Conservation (phyloP, 495 filamentous ascomycete species). For the Penicillium atrosanguineum region DNA sequence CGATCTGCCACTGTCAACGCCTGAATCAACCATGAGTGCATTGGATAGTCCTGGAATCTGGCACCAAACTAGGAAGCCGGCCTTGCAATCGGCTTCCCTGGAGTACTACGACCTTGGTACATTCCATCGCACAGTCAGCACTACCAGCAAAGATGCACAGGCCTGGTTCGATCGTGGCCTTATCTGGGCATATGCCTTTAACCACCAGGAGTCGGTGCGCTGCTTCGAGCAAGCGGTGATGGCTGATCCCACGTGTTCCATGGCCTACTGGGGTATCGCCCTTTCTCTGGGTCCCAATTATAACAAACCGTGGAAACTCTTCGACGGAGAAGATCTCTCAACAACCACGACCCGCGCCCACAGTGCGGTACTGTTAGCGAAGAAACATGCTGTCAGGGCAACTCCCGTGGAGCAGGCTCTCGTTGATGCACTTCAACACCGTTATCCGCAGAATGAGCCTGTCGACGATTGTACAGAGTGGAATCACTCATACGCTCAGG, state of each 20-base stretch:
- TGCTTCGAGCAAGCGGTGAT: conserved; percentile 60
- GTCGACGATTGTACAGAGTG: conserved; percentile 46
- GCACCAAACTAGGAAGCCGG: conserved; percentile 8
- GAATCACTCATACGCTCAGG: conserved; percentile 57
- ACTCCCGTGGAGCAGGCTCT: conserved; percentile 54
- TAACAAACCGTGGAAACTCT: conserved; percentile 69
- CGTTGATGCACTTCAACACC: conserved; percentile 51
- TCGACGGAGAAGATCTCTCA: conserved; percentile 57
- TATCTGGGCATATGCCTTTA: conserved; percentile 64
- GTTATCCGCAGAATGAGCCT: conserved; percentile 49
- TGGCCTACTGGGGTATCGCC: conserved; percentile 68
- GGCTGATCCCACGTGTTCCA: conserved; percentile 51
- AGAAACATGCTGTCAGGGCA: conserved; percentile 22
- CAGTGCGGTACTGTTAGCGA: conserved; percentile 41
- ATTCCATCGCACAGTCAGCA: conserved; percentile 47
- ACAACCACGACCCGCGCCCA: conserved; percentile 44
- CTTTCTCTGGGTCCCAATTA: conserved; percentile 68
- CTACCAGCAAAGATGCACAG: conserved; percentile 42
- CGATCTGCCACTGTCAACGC: background rate
- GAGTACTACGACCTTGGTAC: conserved; percentile 58
- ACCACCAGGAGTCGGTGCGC: conserved; percentile 57
- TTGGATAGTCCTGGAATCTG: conserved; percentile 5
- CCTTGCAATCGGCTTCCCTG: conserved; percentile 1
- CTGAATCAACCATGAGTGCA: background rate
- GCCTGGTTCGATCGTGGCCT: conserved; percentile 63